Evolutionary conservation across 1,284 basidiomycete genomes (phyloP).

Genomic region (Fomitopsis palustris): DNA sequence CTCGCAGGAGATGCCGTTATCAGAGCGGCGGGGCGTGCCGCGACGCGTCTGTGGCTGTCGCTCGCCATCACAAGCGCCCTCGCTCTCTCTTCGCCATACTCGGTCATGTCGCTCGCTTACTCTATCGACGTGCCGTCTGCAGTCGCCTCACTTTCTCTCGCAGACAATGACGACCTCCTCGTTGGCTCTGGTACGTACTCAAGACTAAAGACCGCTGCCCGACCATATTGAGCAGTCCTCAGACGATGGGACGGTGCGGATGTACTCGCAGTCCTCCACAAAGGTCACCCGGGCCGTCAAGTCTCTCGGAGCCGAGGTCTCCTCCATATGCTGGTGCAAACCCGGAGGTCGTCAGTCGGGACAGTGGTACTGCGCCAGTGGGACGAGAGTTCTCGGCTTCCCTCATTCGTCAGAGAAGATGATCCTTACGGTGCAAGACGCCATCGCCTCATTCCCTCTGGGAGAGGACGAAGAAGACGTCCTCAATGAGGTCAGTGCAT

Average conservation of each 20-base stretch:
- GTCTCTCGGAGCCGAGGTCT: slow-evolving; percentile 52
- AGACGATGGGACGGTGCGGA: slow-evolving; percentile 71
- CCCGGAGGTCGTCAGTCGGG: slow-evolving; percentile 35
- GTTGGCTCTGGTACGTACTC: slow-evolving; percentile 23
- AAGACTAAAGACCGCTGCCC: no score
- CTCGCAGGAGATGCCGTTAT: neutral
- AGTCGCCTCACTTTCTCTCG: slow-evolving; percentile 18
- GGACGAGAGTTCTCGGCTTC: slow-evolving; percentile 42
- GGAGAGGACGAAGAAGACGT: slow-evolving; percentile 54
- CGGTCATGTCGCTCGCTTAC: slow-evolving; percentile 1
- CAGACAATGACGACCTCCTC: slow-evolving; percentile 11
- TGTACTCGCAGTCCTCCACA: slow-evolving; percentile 56
- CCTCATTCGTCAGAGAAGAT: slow-evolving; percentile 16
- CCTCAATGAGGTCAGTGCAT: slow-evolving; percentile 57
- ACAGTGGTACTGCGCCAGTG: slow-evolving; percentile 61
- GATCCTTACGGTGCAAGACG: slow-evolving; percentile 39
- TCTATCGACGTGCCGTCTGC: slow-evolving; percentile 18
- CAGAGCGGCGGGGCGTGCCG: neutral
- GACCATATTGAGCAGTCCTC: neutral
- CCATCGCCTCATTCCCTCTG: slow-evolving; percentile 38
- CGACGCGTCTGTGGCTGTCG: neutral
- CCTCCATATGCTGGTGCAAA: slow-evolving; percentile 50
- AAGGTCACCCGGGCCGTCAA: slow-evolving; percentile 64
- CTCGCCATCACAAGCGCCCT: neutral
- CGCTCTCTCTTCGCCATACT: neutral